Evolutionary conservation across 2,329 filamentous ascomycete species (phyloP).

Genomic region (Xylariaceae sp.): DNA sequence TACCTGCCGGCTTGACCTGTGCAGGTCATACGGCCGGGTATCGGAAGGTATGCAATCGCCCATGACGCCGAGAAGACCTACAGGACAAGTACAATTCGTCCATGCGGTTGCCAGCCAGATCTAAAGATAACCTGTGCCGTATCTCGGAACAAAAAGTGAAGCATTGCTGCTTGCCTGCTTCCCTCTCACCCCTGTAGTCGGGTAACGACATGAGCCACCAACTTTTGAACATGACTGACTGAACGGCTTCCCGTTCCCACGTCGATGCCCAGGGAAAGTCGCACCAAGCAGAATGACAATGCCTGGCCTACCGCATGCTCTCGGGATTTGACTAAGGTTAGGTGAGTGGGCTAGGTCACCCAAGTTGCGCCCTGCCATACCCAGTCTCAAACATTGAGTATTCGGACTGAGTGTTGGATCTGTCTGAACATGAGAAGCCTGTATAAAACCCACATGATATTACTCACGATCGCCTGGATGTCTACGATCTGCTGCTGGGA

Average conservation of each 20-base stretch:
- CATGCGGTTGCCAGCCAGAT: conserved; percentile 3
- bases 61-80: conserved; percentile 1
- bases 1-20: background rate
- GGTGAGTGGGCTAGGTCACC: too few species aligned
- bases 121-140: conserved; percentile 1
- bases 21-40: conserved; percentile 6
- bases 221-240: too few species aligned
- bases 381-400: too few species aligned
- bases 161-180: background rate
- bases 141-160: conserved; percentile 5
- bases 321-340: background rate
- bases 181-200: conserved; percentile 2
- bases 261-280: too few species aligned
- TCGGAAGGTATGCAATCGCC: conserved; percentile 5
- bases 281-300: too few species aligned
- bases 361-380: too few species aligned
- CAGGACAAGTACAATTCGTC: background rate
- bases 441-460: too few species aligned
- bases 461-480: too few species aligned
- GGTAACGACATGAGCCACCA: conserved; percentile 1
- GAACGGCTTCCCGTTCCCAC: too few species aligned
- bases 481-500: too few species aligned
- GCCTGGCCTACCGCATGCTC: background rate
- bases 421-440: too few species aligned
- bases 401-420: too few species aligned